Evolutionary conservation across 768 basidiomycete genomes (phyloP), one percentile per base, ranked within the genome.

Genomic region (Lactarius pseudohatsudake): DNA sequence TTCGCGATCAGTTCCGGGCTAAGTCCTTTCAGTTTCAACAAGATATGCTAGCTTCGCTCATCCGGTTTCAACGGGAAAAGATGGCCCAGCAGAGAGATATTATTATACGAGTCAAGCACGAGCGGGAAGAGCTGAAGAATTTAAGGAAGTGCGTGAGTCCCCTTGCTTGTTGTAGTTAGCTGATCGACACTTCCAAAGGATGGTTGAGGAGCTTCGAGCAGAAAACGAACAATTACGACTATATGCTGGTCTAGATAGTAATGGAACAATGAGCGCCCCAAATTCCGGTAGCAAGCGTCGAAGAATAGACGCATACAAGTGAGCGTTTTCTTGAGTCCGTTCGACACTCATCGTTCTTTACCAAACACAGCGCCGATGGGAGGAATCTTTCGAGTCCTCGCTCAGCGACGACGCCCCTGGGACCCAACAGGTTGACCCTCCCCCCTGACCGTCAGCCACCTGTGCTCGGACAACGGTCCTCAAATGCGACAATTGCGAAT

Each of bases 231-330:
- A 83, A 50, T 77, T 82, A 36, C 83, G 79, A n/a, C 72, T 71
- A 59, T 71, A 69, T 47, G 64, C 73, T 32, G 77, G 76, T 57
- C 74, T 78, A 38, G 71, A 75, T 45, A 59, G 70, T 16, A 75
- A 76, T 38, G 76, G 81, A 5, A 80, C 82, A 5, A 75, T 77
- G 8, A 67, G 72, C 4, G 40, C 60, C 59, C 43, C 74, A 11
- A 90, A 90, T 69, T 70, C 72, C 13, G 89, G 89, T 68, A 85
- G 87, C 57, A 93, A 92, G 72, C 86, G 91, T 20, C 80, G 78
- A 62, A 85, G 86, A 80, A 70, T 73, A 20, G 80, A 82, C 50
- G 68, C 72, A 55, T 78, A 77, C 64, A 76, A 77, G 86, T 85
- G 64, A 75, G 82, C 69, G 58, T 30, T 50, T 30, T 22, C 45